Conservation (phyloP, 2,329 filamentous ascomycete genomes). For the Xylaria sp. region DNA sequence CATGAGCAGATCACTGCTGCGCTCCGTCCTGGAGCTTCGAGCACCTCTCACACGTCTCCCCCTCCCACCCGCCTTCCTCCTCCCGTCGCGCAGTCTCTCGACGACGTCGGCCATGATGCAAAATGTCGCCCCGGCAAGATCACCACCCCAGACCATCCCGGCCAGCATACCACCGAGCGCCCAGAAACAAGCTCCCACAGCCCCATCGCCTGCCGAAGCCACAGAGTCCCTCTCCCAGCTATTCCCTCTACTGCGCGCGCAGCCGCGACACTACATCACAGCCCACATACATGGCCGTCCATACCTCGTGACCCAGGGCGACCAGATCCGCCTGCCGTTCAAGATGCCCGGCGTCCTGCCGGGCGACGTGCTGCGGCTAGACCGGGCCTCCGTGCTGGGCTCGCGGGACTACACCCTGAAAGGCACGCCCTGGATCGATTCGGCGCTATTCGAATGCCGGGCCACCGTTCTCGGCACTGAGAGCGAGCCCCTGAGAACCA, state of each 20-base stretch:
- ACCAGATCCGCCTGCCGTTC: conserved; percentile 81
- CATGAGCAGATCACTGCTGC: conserved; percentile 71
- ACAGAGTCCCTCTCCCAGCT: conserved; percentile 63
- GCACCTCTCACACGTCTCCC: conserved; percentile 58
- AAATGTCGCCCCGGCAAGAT: conserved; percentile 47
- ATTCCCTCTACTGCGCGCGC: conserved; percentile 76
- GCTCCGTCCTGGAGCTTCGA: conserved; percentile 71
- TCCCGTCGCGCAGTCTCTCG: conserved; percentile 59
- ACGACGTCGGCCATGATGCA: conserved; percentile 43
- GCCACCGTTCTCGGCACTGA: conserved; percentile 88
- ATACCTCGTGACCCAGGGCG: conserved; percentile 82
- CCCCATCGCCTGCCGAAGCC: conserved; percentile 57
- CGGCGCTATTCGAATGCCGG: conserved; percentile 84
- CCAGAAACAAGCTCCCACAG: conserved; percentile 16
- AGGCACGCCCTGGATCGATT: conserved; percentile 83
- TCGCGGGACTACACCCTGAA: conserved; percentile 92
- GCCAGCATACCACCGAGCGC: conserved; percentile 32
- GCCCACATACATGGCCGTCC: conserved; percentile 82
- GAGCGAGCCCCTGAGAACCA: conserved; percentile 78
- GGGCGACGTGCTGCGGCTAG: conserved; percentile 88
- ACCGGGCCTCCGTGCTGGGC: conserved; percentile 84
- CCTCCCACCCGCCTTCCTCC: conserved; percentile 63
- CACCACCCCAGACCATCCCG: conserved; percentile 44
- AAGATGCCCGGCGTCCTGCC: conserved; percentile 79
- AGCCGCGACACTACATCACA: conserved; percentile 81